Base-by-base conservation (phyloP, 192 early-diverging fungal species). In the Coemansia sp. region DNA sequence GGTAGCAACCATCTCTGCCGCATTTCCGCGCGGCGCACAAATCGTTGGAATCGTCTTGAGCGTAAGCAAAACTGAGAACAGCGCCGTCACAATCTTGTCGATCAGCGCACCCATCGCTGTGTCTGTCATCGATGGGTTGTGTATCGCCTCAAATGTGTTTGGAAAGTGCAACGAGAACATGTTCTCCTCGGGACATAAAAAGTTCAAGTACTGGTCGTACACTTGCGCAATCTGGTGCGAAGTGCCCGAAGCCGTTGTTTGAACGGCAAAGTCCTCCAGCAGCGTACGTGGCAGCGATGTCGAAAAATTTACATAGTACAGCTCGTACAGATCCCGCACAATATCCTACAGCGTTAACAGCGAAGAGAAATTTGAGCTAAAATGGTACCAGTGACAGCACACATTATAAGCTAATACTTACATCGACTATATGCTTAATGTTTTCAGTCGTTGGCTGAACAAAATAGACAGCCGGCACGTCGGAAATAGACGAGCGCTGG, bases 381-480 rank as follows among this genome's bases (percentile, higher is more conserved):
- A 10, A 19, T 51, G 9, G n/a, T 51, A 24, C 17, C 49, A 51
- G 9, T 19, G n/a, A 19, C 49, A 24, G 41, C 41, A 45, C 14
- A n/a, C 41, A 45, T 41, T 41, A 15, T n/a, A 45, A 5, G 5
- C 49, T 10, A 22, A n/a, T 41, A 75, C 66, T 59, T 84, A 95
- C 94, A 59, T 96, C 91, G 22, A 83, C 78, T 51, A 99, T 86
- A 35, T 80, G 75, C 51, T 84, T 71, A 62, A 99, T 88, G 75
- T 91, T 96, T 32, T 97, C 94, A 1, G 86, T 82, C 19, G 88
- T 92, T 1, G 97, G 95, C 74, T 93, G 88, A 1, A 96, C 74
- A 84, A 99, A 96, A 75, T 99, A 99, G 43, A 99, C 84, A 5
- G 95, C 94, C 8, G 97, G 97, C 3, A 98, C 97, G 72, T 99